phyloP scores from a whole-genome alignment of 148 eudicot genomes.

The Vaccinium darrowii region DNA sequence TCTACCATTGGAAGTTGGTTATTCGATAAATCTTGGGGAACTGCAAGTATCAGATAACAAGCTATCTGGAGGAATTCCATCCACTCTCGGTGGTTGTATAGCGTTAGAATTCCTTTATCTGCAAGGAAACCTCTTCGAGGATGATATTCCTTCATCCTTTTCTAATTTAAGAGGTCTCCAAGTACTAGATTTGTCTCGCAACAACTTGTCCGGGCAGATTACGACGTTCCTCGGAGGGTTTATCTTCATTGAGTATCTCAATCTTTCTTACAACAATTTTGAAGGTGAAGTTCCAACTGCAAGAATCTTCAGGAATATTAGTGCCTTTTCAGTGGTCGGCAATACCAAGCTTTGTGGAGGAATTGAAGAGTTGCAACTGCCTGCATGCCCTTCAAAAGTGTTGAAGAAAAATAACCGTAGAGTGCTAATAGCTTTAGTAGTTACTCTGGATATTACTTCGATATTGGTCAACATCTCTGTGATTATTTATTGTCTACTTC shows the following conservation, averaged over 20 bases:
- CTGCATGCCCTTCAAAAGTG: not conserved
- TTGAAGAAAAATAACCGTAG: not conserved
- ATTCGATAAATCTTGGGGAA: not conserved
- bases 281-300: conserved; percentile 29
- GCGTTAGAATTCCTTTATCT: conserved; percentile 11
- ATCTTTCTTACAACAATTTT: conserved; percentile 29
- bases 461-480: not conserved
- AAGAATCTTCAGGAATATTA: conserved; percentile 21
- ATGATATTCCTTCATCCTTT: conserved; percentile 1
- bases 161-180: not conserved
- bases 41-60: conserved; percentile 20
- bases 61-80: conserved; percentile 24
- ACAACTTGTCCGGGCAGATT: conserved; percentile 26
- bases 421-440: not conserved
- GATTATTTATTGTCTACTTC: not conserved
- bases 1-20: conserved; percentile 23
- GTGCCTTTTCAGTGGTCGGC: conserved; percentile 11
- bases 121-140: conserved; percentile 20
- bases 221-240: conserved; percentile 5
- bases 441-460: too few species aligned
- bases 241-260: not conserved
- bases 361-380: conserved; percentile 2
- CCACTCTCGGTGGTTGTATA: conserved; percentile 4
- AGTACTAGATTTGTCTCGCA: conserved; percentile 19
- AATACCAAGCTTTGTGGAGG: conserved; percentile 34